Evolutionary conservation across 2,329 filamentous ascomycete species (phyloP).

Genomic region (Pseudogymnoascus verrucosus): DNA sequence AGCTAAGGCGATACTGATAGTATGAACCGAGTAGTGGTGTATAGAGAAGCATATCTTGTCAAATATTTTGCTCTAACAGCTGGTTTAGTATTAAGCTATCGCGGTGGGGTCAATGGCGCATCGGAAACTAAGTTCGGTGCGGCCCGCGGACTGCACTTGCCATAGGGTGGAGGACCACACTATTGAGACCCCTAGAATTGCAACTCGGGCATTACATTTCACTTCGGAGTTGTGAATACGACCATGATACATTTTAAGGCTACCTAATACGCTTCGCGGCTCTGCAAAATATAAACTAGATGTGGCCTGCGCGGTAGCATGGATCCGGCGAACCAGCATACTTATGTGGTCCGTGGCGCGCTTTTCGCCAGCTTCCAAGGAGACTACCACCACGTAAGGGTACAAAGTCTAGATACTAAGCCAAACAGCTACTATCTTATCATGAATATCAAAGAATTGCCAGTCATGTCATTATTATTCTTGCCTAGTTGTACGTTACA

Average conservation of each 20-base stretch:
- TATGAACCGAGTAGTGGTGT: background rate
- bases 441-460: background rate
- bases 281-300: background rate
- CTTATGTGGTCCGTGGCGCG: background rate
- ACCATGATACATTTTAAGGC: background rate
- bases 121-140: background rate
- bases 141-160: background rate
- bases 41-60: background rate
- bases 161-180: background rate
- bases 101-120: background rate
- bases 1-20: background rate
- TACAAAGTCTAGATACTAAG: background rate
- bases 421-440: background rate
- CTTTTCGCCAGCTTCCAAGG: background rate
- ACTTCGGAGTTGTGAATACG: background rate
- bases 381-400: background rate
- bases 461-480: background rate
- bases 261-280: background rate
- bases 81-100: background rate
- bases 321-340: background rate
- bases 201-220: background rate
- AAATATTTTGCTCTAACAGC: background rate
- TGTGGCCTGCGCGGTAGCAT: background rate
- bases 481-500: background rate
- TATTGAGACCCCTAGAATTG: background rate